A percentile compares a stretch with the other conserved stretches of the same genome.
These are phyloP conservation scores for Erythrobasidium hasegawianum DNA, from an alignment of 1,284 basidiomycete species.

Conservation along the genomic window DNA sequence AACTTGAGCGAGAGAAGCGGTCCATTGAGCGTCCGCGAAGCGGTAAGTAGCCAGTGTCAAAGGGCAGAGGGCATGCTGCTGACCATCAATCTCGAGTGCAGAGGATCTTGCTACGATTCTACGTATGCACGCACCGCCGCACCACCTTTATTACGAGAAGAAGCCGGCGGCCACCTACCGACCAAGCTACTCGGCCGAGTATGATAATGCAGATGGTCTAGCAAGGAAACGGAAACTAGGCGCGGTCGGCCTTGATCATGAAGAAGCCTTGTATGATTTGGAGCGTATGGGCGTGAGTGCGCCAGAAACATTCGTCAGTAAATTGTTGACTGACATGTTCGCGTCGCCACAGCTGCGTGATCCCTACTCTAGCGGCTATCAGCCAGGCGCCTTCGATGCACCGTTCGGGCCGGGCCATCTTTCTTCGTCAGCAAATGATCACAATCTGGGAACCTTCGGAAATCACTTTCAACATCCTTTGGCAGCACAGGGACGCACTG, in stretches of 20 bases:
- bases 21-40: slow-evolving; percentile 67
- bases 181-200: slow-evolving; percentile 38
- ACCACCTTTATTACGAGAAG: slow-evolving; percentile 36
- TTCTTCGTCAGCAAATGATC: neutral
- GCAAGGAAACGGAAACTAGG: slow-evolving; percentile 37
- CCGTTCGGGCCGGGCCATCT: slow-evolving; percentile 2
- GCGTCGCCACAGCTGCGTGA: slow-evolving; percentile 27
- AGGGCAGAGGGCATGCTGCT: too few species aligned
- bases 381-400: slow-evolving; percentile 20
- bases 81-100: too few species aligned
- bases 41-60: slow-evolving; percentile 51
- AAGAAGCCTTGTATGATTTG: slow-evolving; percentile 39
- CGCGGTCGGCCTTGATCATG: slow-evolving; percentile 40
- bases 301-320: too few species aligned
- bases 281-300: slow-evolving; percentile 43
- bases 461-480: neutral
- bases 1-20: slow-evolving; percentile 73
- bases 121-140: slow-evolving; percentile 40
- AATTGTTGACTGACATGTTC: too few species aligned
- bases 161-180: slow-evolving; percentile 40
- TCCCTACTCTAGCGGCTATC: slow-evolving; percentile 20
- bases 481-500: slow-evolving; percentile 30
- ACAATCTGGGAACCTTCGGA: neutral
- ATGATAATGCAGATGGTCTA: slow-evolving; percentile 41
- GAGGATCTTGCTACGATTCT: slow-evolving; percentile 40